Evolutionary conservation across 306 rosid genomes (phyloP), one percentile per base, ranked within the genome.

Genomic region (Cicer cuneatum): DNA sequence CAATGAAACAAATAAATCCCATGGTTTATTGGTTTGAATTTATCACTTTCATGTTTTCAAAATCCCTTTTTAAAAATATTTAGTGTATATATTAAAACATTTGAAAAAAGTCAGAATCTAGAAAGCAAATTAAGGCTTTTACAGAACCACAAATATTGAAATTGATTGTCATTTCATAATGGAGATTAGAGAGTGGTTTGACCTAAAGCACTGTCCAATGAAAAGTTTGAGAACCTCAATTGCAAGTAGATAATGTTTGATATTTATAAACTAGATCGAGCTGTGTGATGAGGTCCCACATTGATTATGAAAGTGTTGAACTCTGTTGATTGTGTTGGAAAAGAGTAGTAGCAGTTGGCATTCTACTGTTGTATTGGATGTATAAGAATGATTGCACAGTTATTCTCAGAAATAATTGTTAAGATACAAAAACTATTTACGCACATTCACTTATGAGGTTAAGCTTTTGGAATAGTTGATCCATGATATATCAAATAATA

Each of bases 81-180:
- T 21, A 5, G 62, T 56, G 38, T 10, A 54, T 21, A 29, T 53
- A 53, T 53, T 53, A 33, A 33, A 56, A 5, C 37, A 19, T 10
- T 21, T 56, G 62, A 56, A 56, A 19, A 19, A 19, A 21, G 38
- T 56, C 62, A 21, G 38, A 56, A 56, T 56, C 62, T 56, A 21
- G 38, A 29, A 29, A 56, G 21, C 19, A 16, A 16, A 19, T 9
- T 1, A 35, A 56, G 38, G 38, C 11, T 56, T 21, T 37, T 53
- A 53, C n/a, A 19, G 10, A 53, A 53, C 35, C 6, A 18, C 9
- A 13, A 35, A 18, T 21, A 9, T 18, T 18, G 35, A 53, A 53
- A 53, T 53, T 53, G 29, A 18, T 18, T 7, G 1, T 21, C 7
- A 5, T 49, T 49, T 53, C 59, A 18, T 53, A 16, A 15, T 7